Percentiles rank a stretch among this genome's conserved stretches.
phyloP scores from a whole-genome alignment of 441 rosid genomes.

The Geranium incanum region DNA sequence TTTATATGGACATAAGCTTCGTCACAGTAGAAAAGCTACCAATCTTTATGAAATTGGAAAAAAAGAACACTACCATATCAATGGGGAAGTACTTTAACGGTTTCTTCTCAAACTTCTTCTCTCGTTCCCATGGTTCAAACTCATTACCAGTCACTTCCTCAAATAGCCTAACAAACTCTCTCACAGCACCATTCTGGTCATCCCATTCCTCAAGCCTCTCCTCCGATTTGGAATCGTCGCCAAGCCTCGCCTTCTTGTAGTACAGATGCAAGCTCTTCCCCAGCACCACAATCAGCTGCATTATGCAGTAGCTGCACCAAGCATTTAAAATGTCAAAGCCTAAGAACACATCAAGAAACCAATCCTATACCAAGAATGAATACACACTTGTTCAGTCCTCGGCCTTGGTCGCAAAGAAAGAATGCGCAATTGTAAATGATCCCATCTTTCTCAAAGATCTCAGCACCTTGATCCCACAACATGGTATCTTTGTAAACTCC shows the following conservation, averaged over 20 bases:
- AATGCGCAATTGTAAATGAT: slow-evolving; percentile 64
- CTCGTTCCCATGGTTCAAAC: slow-evolving; percentile 77
- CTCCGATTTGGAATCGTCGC: slow-evolving; percentile 50
- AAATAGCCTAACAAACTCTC: slow-evolving; percentile 55
- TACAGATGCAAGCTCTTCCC: slow-evolving; percentile 52
- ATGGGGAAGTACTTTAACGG: slow-evolving; percentile 49
- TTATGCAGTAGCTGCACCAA: slow-evolving; percentile 46
- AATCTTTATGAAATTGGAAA: neutral
- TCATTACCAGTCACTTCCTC: slow-evolving; percentile 68
- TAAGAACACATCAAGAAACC: neutral
- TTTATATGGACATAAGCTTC: neutral
- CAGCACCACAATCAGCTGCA: slow-evolving; percentile 56
- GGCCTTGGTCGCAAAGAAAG: slow-evolving; percentile 56
- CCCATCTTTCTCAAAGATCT: slow-evolving; percentile 58
- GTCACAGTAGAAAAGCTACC: neutral
- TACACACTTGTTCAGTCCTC: slow-evolving; percentile 49
- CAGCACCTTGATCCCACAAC: slow-evolving; percentile 47
- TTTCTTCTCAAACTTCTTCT: slow-evolving; percentile 64
- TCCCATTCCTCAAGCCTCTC: slow-evolving; percentile 76
- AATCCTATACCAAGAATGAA: neutral
- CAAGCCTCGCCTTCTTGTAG: slow-evolving; percentile 63
- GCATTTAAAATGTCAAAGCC: neutral
- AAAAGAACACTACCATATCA: slow-evolving; percentile 48
- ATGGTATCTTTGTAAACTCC: slow-evolving; percentile 55
- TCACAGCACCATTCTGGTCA: slow-evolving; percentile 42